These are phyloP conservation scores for Inga leiocalycina DNA, from an alignment of 306 rosid species.

Conservation along the genomic window DNA sequence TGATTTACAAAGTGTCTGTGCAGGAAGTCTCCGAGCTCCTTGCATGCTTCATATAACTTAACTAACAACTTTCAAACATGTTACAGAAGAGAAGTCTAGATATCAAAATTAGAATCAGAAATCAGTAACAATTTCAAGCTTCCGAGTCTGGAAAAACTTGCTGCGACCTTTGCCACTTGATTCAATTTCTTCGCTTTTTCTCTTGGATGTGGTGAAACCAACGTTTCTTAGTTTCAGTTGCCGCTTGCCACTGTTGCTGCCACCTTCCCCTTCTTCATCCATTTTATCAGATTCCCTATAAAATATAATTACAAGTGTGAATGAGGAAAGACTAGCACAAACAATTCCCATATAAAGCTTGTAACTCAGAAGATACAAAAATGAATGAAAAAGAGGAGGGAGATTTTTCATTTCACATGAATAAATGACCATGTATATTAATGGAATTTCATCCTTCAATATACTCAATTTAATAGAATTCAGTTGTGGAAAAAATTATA, in stretches of 20 bases:
- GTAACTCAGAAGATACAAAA: background rate
- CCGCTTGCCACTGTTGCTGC: slow-evolving; percentile 52
- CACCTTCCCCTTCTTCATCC: slow-evolving; percentile 60
- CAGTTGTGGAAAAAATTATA: background rate
- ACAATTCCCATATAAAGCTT: slow-evolving; percentile 19
- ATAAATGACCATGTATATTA: slow-evolving; percentile 4
- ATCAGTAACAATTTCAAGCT: slow-evolving; percentile 68
- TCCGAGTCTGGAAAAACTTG: slow-evolving; percentile 83
- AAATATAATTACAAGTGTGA: slow-evolving; percentile 15
- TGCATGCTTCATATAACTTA: slow-evolving; percentile 22
- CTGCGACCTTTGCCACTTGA: slow-evolving; percentile 86
- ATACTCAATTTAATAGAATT: background rate
- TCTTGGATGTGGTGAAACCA: slow-evolving; percentile 76
- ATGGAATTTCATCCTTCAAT: slow-evolving; percentile 8
- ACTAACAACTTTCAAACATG: slow-evolving; percentile 22
- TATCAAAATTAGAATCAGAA: slow-evolving; percentile 59
- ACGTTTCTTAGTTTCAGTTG: slow-evolving; percentile 74
- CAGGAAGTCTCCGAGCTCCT: slow-evolving; percentile 19
- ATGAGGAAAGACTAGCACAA: slow-evolving; percentile 22
- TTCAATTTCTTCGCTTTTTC: slow-evolving; percentile 84
- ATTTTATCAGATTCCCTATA: slow-evolving; percentile 70
- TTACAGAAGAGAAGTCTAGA: slow-evolving; percentile 10
- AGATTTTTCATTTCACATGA: background rate
- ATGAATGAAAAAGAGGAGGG: background rate
- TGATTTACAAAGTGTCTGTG: background rate